These are phyloP conservation scores for Rhodotorula kratochvilovae DNA, from an alignment of 768 basidiomycete species.

Conservation along the genomic window DNA sequence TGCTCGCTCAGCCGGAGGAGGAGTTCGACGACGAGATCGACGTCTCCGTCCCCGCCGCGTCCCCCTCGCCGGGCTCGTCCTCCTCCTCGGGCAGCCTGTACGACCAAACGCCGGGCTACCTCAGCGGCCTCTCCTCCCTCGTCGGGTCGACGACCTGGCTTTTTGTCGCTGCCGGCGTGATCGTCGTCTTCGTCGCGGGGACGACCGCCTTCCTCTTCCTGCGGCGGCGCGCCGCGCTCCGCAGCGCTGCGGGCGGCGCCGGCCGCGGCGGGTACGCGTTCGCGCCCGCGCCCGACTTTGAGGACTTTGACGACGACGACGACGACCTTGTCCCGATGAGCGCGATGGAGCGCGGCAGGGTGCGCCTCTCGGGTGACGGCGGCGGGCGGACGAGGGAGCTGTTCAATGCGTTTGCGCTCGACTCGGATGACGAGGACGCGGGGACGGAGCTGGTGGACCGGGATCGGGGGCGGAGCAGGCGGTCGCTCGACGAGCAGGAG, in stretches of 20 bases:
- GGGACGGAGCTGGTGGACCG: background rate
- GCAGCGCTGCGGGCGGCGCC: background rate
- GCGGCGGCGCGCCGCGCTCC: conserved; percentile 49
- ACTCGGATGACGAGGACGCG: conserved; percentile 37
- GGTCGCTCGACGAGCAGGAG: background rate
- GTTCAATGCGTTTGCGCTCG: conserved; percentile 74
- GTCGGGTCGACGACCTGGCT: conserved; percentile 80
- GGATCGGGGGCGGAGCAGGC: background rate
- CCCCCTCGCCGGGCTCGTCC: conserved; percentile 32
- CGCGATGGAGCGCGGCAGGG: conserved; percentile 54
- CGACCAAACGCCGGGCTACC: conserved; percentile 55
- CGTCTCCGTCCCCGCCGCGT: conserved; percentile 30
- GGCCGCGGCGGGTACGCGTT: conserved; percentile 36
- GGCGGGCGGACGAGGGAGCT: conserved; percentile 69
- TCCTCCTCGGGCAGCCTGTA: conserved; percentile 22
- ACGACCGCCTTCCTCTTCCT: conserved; percentile 75
- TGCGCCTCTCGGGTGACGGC: conserved; percentile 8
- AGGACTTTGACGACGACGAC: conserved; percentile 55
- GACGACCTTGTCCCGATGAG: conserved; percentile 66
- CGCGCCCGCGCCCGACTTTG: conserved; percentile 50
- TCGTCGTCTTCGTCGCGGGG: conserved; percentile 67
- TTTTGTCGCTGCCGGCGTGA: conserved; percentile 74
- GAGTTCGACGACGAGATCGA: conserved; percentile 4
- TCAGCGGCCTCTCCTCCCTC: conserved; percentile 69
- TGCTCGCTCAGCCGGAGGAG: conserved; percentile 4